A percentile compares a stretch with the other conserved stretches of the same genome.
phyloP scores from a whole-genome alignment of 2,329 filamentous ascomycete species.

The Colletotrichum echinochloae region DNA sequence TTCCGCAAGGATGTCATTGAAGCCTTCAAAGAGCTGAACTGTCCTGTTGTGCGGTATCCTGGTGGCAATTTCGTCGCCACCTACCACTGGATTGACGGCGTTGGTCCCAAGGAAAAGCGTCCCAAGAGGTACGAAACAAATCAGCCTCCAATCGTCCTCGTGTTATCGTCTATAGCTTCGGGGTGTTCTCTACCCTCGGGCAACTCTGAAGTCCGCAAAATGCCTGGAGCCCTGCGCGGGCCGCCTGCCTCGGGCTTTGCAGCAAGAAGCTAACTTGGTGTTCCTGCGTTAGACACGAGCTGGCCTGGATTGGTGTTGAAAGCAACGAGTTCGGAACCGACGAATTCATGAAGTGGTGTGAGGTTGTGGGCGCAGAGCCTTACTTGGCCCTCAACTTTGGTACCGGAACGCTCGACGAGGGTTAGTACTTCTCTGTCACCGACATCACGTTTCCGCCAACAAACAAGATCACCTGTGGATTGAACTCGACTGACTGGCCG shows the following conservation, averaged over 20 bases:
- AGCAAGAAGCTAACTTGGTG: constrained; percentile 13
- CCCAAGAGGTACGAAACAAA: constrained; percentile 56
- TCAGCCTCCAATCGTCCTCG: no score
- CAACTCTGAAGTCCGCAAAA: neutral
- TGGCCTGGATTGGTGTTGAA: constrained; percentile 84
- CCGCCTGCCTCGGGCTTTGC: constrained; percentile 9
- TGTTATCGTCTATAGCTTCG: neutral
- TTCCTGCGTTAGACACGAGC: constrained; percentile 67
- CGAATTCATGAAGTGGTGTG: constrained; percentile 87
- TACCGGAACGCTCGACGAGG: constrained; percentile 69
- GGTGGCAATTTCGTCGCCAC: constrained; percentile 88
- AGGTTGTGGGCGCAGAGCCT: constrained; percentile 78
- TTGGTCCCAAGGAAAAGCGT: constrained; percentile 78
- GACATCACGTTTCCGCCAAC: neutral
- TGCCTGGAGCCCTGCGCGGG: neutral
- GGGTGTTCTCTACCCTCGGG: no score
- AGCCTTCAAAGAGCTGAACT: constrained; percentile 77
- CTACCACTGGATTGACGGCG: constrained; percentile 86
- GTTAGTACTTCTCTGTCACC: constrained; percentile 40
- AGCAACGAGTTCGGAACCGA: constrained; percentile 86
- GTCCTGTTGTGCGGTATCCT: constrained; percentile 83
- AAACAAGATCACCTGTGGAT: neutral
- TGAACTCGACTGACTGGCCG: neutral
- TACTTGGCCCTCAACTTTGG: constrained; percentile 87
- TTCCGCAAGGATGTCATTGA: constrained; percentile 84